Base-by-base conservation (phyloP, 2,329 filamentous ascomycete species). In the Lachnellula hyalina region DNA sequence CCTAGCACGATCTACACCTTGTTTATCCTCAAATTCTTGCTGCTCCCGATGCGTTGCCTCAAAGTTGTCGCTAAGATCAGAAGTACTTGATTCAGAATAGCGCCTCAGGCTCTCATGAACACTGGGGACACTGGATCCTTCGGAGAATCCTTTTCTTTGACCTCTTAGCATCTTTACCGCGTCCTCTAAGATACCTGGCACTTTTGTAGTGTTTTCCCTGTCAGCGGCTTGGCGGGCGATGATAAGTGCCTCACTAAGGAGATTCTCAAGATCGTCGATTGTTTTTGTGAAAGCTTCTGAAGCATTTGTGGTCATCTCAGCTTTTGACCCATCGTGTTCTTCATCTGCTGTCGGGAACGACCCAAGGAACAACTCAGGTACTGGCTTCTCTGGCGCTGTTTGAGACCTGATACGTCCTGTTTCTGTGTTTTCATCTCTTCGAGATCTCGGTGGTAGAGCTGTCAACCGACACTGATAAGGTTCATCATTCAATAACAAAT, bases 171-270 rank as follows among this genome's bases (percentile, higher is more conserved):
- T 53, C 44, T 60, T 62, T 25, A 59, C 54, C 17, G 63, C 62
- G 36, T 59, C 59, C 6, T 51, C 59, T 21, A 66, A 57, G 25
- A 65, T 42, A 15, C 51, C 44, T 41, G 64, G 62, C 12, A 58
- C 51, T 35, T 59, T 58, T 19, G 19, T 25, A 12, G 57, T 41
- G 49, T 65, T 57, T 21, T 67, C 53, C 25, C 48, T 66, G 42
- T 68, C 65, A 9, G 67, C 61, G 48, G 68, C 68, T 52, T 69
- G 61, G 46, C 67, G 63, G 36, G 71, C 72, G 57, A 74, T 68
- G 21, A 60, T 49, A 3, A 73, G 57, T 17, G 72, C 71, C 59
- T 72, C 70, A 32, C 65, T 67, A 19, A 72, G 62, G 12, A 72
- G 62, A 40, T 57, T 55, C 55, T 72, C 70, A 23, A 72, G 61